Percentiles rank a stretch among this genome's conserved stretches.
Conservation (phyloP, 768 basidiomycete species). For the Pisolithus marmoratus region DNA sequence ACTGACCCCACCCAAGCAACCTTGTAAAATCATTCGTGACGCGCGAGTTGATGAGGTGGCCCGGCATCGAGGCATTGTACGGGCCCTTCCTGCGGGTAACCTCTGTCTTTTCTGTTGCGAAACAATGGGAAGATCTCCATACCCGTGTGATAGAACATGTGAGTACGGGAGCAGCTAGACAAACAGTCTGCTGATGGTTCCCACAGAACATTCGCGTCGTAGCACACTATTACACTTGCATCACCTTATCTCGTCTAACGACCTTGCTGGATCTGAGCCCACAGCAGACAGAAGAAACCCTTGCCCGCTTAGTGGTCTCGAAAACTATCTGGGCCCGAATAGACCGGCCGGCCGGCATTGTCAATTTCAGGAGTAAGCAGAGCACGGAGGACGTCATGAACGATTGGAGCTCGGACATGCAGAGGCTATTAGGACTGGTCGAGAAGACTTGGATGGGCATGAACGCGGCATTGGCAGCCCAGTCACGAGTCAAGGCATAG, state of each 20-base stretch:
- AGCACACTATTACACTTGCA: constrained; percentile 90
- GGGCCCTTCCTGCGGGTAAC: constrained; percentile 79
- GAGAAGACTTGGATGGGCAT: constrained; percentile 99
- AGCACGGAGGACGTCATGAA: constrained; percentile 93
- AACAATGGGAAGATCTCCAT: constrained; percentile 93
- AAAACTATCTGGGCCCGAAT: constrained; percentile 92
- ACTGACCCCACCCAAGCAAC: constrained; percentile 49
- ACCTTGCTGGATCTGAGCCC: constrained; percentile 80
- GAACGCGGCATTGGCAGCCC: constrained; percentile 85
- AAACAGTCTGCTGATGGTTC: constrained; percentile 2
- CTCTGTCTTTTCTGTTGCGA: constrained; percentile 69
- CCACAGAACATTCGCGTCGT: constrained; percentile 91
- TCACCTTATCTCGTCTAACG: constrained; percentile 77
- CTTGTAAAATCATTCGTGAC: constrained; percentile 93
- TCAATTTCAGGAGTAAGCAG: constrained; percentile 80
- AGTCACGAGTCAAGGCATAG: constrained; percentile 52
- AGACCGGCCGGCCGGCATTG: constrained; percentile 85
- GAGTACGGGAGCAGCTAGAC: constrained; percentile 25
- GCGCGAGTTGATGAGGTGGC: constrained; percentile 94
- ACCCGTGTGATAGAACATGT: constrained; percentile 96
- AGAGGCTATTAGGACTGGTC: constrained; percentile 80
- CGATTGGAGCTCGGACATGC: constrained; percentile 97
- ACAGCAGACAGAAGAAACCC: constrained; percentile 80
- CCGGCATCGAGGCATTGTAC: constrained; percentile 84
- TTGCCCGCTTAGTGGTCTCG: constrained; percentile 86